Evolutionary conservation across 768 basidiomycete genomes (phyloP).

Genomic region (Cystofilobasidium capitatum): DNA sequence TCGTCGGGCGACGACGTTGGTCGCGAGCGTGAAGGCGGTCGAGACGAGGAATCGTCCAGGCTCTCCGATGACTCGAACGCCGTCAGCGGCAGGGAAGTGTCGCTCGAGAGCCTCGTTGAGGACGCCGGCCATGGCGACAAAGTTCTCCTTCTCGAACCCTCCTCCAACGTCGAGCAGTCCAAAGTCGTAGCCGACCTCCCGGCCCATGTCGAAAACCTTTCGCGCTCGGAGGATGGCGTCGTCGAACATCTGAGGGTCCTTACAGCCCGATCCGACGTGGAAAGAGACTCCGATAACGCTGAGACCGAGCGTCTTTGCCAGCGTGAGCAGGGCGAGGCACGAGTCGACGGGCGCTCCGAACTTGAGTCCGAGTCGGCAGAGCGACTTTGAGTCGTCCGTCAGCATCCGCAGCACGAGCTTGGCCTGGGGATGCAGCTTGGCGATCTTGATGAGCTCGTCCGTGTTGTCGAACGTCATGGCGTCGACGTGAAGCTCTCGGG

Average conservation of each 20-base stretch:
- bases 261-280: constrained; percentile 96
- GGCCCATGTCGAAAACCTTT: constrained; percentile 76
- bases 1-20: constrained; percentile 84
- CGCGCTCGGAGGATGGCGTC: constrained; percentile 80
- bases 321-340: constrained; percentile 67
- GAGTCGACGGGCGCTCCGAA: constrained; percentile 82
- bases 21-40: constrained; percentile 80
- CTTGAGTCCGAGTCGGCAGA: constrained; percentile 88
- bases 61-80: constrained; percentile 80
- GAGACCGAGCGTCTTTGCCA: constrained; percentile 66
- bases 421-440: constrained; percentile 65
- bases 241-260: constrained; percentile 77
- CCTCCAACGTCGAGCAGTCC: constrained; percentile 85
- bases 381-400: constrained; percentile 91
- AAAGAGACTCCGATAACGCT: constrained; percentile 92
- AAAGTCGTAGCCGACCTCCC: constrained; percentile 69
- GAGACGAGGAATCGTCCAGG: constrained; percentile 92
- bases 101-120: constrained; percentile 59
- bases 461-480: constrained; percentile 98
- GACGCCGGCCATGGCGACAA: constrained; percentile 66
- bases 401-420: constrained; percentile 87
- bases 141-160: constrained; percentile 81
- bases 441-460: constrained; percentile 90
- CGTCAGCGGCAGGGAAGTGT: constrained; percentile 61
- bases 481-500: constrained; percentile 67